Percentiles rank a stretch among this genome's conserved stretches.
Conservation (phyloP, 768 basidiomycete genomes). For the Serendipita indica region DNA sequence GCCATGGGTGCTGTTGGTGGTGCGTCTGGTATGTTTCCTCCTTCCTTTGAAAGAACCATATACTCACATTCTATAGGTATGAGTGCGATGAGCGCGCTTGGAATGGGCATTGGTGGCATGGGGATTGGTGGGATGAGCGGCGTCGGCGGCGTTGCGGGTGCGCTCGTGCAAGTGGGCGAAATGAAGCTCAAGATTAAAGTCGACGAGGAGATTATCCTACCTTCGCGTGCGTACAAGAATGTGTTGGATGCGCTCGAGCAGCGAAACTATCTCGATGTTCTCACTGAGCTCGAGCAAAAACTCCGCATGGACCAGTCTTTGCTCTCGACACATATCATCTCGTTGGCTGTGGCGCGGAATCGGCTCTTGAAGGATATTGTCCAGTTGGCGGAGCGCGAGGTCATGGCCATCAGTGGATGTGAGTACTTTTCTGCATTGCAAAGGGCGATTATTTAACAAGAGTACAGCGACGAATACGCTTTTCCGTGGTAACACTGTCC, state of each 20-base stretch:
- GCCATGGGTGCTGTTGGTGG: slow-evolving; percentile 10
- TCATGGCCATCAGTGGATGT: slow-evolving; percentile 29
- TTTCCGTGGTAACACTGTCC: slow-evolving; percentile 43
- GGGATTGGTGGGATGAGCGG: slow-evolving; percentile 6
- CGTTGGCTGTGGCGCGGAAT: slow-evolving; percentile 54
- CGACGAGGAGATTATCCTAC: slow-evolving; percentile 75
- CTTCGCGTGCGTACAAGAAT: slow-evolving; percentile 39
- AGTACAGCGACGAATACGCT: slow-evolving; percentile 54
- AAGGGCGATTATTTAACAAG: too few relatives aligned
- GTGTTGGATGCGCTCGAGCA: slow-evolving; percentile 34
- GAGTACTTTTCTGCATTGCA: slow-evolving; percentile 31
- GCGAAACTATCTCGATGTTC: slow-evolving; percentile 60
- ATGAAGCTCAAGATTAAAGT: slow-evolving; percentile 57
- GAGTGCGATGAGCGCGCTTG: slow-evolving; percentile 9
- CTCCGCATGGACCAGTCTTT: slow-evolving; percentile 42
- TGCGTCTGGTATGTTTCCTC: background rate
- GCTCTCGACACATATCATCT: slow-evolving; percentile 44
- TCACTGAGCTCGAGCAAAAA: slow-evolving; percentile 51
- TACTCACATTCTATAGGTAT: slow-evolving; percentile 1
- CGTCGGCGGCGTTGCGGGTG: slow-evolving; percentile 27
- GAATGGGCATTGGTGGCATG: background rate
- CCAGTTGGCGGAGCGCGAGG: slow-evolving; percentile 53
- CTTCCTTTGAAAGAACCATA: background rate
- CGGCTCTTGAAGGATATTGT: slow-evolving; percentile 52
- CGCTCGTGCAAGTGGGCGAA: slow-evolving; percentile 56